Conservation (phyloP, 2,329 filamentous ascomycete genomes). For the Aspergillus pseudoglaucus region DNA sequence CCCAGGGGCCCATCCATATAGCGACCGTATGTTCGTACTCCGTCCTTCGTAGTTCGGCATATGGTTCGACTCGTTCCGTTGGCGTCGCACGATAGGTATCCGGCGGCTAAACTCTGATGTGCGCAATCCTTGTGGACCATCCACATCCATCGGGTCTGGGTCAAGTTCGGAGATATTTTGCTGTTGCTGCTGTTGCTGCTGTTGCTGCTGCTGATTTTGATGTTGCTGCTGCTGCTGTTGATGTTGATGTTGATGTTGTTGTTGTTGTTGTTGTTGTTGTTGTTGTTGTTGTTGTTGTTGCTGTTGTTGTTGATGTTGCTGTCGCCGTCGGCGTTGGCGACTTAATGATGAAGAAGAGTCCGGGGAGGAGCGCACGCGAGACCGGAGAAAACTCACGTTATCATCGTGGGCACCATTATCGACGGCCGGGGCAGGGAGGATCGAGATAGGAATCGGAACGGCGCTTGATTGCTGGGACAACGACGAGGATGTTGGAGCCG, state of each 20-base stretch:
- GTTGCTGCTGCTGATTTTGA: slow-evolving; percentile 28
- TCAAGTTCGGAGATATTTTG: slow-evolving; percentile 19
- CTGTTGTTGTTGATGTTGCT: slow-evolving; percentile 26
- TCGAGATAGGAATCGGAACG: slow-evolving; percentile 45
- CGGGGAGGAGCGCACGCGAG: slow-evolving; percentile 23
- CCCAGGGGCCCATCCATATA: slow-evolving; percentile 57
- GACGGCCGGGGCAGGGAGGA: slow-evolving; percentile 45
- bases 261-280: slow-evolving; percentile 24
- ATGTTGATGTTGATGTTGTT: slow-evolving; percentile 26
- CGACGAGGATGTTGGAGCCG: slow-evolving; percentile 30
- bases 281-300: slow-evolving; percentile 14
- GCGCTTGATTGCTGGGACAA: slow-evolving; percentile 40
- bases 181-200: slow-evolving; percentile 12
- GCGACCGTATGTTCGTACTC: slow-evolving; percentile 46
- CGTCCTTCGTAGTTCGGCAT: slow-evolving; percentile 50
- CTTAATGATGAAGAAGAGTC: slow-evolving; percentile 22
- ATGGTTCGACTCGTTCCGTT: slow-evolving; percentile 38
- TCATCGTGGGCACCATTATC: slow-evolving; percentile 41
- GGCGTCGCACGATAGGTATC: slow-evolving; percentile 30
- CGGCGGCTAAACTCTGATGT: slow-evolving; percentile 38
- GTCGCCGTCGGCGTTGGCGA: slow-evolving; percentile 28
- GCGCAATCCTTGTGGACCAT: slow-evolving; percentile 23
- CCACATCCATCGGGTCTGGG: slow-evolving; percentile 31
- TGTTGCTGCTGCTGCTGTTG: slow-evolving; percentile 17
- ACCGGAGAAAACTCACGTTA: slow-evolving; percentile 48